Evolutionary conservation across 2,329 filamentous ascomycete genomes (phyloP).

Genomic region (Colletotrichum shisoi): DNA sequence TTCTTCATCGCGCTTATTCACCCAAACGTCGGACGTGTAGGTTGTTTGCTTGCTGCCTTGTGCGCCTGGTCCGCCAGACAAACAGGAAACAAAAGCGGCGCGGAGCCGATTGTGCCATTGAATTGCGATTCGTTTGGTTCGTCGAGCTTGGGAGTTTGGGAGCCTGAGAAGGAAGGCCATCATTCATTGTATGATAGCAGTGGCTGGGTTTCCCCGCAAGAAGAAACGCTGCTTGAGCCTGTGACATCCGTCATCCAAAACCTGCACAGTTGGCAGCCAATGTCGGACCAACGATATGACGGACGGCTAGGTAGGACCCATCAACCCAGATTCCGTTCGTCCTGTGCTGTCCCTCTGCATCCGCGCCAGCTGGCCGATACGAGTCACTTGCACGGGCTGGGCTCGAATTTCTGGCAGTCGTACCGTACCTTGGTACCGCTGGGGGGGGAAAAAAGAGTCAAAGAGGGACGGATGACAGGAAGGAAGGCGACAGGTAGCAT

Average conservation of each 20-base stretch:
- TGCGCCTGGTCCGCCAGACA: slow-evolving; percentile 7
- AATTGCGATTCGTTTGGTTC: slow-evolving; percentile 22
- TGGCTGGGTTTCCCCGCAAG: slow-evolving; percentile 37
- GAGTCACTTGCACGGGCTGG: background rate
- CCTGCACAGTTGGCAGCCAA: background rate
- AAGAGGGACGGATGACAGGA: background rate
- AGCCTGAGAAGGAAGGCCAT: no score
- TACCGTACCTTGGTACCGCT: background rate
- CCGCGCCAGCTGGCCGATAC: background rate
- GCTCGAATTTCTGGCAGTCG: background rate
- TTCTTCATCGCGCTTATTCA: background rate
- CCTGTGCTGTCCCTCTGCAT: background rate
- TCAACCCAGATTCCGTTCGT: background rate
- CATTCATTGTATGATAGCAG: slow-evolving; percentile 18
- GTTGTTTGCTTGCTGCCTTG: slow-evolving; percentile 11
- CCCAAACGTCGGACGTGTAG: no score
- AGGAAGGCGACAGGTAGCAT: background rate
- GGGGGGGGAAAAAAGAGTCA: background rate
- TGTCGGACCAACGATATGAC: background rate
- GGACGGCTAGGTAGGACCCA: background rate
- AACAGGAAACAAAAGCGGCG: slow-evolving; percentile 36
- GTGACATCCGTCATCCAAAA: slow-evolving; percentile 29
- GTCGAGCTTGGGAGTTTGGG: background rate
- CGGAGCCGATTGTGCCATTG: slow-evolving; percentile 12
- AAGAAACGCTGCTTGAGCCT: slow-evolving; percentile 21